Percentiles rank a stretch among this genome's conserved stretches.
Evolutionary conservation across 306 rosid genomes (phyloP).

Genomic region (Crataegus laevigata): DNA sequence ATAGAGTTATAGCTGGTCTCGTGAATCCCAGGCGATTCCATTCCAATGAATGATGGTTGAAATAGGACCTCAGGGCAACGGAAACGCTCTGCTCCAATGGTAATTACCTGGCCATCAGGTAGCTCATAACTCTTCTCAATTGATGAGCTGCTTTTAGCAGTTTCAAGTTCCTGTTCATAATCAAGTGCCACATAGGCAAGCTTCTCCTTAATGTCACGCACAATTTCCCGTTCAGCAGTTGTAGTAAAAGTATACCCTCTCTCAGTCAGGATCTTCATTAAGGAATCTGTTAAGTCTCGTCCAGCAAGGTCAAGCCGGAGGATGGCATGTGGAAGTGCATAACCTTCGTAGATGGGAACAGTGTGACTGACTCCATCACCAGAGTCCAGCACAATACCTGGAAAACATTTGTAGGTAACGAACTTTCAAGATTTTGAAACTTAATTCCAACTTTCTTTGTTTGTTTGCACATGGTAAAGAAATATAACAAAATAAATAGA

Average conservation of each 20-base stretch:
- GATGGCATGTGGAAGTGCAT: slow-evolving; percentile 36
- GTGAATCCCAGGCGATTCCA: slow-evolving; percentile 38
- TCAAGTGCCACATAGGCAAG: slow-evolving; percentile 42
- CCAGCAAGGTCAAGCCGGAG: slow-evolving; percentile 42
- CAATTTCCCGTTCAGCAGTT: slow-evolving; percentile 43
- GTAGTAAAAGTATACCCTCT: slow-evolving; percentile 37
- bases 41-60: slow-evolving; percentile 37
- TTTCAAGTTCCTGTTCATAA: slow-evolving; percentile 36
- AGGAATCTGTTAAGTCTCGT: slow-evolving; percentile 34
- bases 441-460: not conserved
- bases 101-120: slow-evolving; percentile 39
- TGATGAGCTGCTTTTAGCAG: slow-evolving; percentile 31
- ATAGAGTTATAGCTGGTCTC: slow-evolving; percentile 38
- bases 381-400: slow-evolving; percentile 39
- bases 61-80: slow-evolving; percentile 38
- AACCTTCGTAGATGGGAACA: slow-evolving; percentile 35
- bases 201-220: slow-evolving; percentile 39
- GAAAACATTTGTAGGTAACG: not conserved
- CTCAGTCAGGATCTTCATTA: slow-evolving; percentile 40
- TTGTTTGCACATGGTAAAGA: not conserved
- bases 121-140: slow-evolving; percentile 35
- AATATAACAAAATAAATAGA: not conserved
- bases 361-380: slow-evolving; percentile 42
- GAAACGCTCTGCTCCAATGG: slow-evolving; percentile 38
- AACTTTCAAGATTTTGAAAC: not conserved